A percentile compares a stretch with the other conserved stretches of the same genome.
These are phyloP conservation scores for Cladophialophora psammophila DNA, from an alignment of 2,329 filamentous ascomycete genomes.

Conservation along the genomic window DNA sequence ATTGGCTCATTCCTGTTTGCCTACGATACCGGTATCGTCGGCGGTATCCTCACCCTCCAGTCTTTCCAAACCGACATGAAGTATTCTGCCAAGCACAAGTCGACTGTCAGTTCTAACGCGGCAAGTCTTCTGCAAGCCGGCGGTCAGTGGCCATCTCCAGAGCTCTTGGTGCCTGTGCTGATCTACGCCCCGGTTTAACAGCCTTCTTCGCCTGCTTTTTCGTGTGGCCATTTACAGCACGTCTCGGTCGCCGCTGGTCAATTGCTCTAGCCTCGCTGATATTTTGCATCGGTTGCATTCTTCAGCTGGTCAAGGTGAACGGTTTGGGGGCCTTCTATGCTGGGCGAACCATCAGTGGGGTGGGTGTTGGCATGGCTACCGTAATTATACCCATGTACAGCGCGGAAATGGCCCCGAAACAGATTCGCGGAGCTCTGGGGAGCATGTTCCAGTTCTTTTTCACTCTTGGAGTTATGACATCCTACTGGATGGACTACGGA, in stretches of 20 bases:
- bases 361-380: conserved; percentile 52
- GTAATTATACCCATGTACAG: conserved; percentile 70
- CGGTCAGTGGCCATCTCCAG: not conserved
- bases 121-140: conserved; percentile 15
- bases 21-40: conserved; percentile 53
- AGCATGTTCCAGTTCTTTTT: conserved; percentile 74
- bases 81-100: conserved; percentile 49
- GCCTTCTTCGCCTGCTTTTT: conserved; percentile 32
- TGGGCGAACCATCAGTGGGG: conserved; percentile 52
- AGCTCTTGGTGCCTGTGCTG: not conserved
- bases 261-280: conserved; percentile 26
- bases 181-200: not conserved
- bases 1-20: conserved; percentile 51
- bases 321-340: conserved; percentile 52
- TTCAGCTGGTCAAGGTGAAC: conserved; percentile 45
- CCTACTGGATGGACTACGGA: conserved; percentile 65
- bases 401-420: conserved; percentile 73
- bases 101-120: conserved; percentile 29
- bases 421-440: conserved; percentile 75
- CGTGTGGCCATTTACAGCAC: conserved; percentile 28
- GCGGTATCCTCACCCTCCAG: conserved; percentile 54
- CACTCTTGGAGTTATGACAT: conserved; percentile 79
- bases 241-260: conserved; percentile 39
- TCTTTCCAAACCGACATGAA: conserved; percentile 54
- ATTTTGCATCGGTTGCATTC: conserved; percentile 36